Evolutionary conservation across 2,329 filamentous ascomycete genomes (phyloP).

Genomic region (Monosporascus sp.): DNA sequence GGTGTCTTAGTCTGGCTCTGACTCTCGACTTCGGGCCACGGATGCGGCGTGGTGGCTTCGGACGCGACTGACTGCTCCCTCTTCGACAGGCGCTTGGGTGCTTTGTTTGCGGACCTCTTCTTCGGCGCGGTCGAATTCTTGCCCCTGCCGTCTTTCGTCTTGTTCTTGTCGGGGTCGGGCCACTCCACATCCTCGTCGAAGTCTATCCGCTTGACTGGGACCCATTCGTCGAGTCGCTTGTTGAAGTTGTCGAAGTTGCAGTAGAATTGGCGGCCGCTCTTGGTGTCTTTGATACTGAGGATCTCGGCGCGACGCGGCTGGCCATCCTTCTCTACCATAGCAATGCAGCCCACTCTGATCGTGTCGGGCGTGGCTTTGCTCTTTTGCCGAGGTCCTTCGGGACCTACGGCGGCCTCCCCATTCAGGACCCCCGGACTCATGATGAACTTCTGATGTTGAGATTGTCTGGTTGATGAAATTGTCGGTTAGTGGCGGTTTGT

Average conservation of each 20-base stretch:
- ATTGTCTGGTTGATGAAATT: slow-evolving; percentile 29
- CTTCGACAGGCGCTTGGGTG: slow-evolving; percentile 49
- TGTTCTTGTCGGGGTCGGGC: slow-evolving; percentile 84
- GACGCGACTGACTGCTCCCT: slow-evolving; percentile 50
- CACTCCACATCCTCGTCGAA: slow-evolving; percentile 90
- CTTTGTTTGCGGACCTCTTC: slow-evolving; percentile 53
- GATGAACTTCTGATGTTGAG: slow-evolving; percentile 29
- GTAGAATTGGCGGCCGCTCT: slow-evolving; percentile 84
- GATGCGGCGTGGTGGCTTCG: slow-evolving; percentile 48
- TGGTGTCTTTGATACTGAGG: slow-evolving; percentile 85
- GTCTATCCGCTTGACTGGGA: slow-evolving; percentile 75
- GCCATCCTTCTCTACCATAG: slow-evolving; percentile 65
- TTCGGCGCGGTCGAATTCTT: slow-evolving; percentile 62
- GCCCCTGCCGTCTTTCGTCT: slow-evolving; percentile 67
- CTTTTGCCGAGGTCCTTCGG: slow-evolving; percentile 58
- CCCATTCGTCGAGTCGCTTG: slow-evolving; percentile 82
- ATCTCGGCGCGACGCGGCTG: slow-evolving; percentile 90
- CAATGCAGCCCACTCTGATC: slow-evolving; percentile 57
- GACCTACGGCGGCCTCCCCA: slow-evolving; percentile 50
- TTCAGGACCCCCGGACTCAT: slow-evolving; percentile 48
- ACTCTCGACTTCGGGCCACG: slow-evolving; percentile 47
- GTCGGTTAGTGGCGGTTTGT: slow-evolving; percentile 7
- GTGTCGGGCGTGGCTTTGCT: slow-evolving; percentile 81
- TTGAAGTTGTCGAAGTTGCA: slow-evolving; percentile 99
- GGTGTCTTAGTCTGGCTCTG: slow-evolving; percentile 40